Evolutionary conservation across 1,284 basidiomycete species (phyloP).

Genomic region (Hemileia vastatrix): DNA sequence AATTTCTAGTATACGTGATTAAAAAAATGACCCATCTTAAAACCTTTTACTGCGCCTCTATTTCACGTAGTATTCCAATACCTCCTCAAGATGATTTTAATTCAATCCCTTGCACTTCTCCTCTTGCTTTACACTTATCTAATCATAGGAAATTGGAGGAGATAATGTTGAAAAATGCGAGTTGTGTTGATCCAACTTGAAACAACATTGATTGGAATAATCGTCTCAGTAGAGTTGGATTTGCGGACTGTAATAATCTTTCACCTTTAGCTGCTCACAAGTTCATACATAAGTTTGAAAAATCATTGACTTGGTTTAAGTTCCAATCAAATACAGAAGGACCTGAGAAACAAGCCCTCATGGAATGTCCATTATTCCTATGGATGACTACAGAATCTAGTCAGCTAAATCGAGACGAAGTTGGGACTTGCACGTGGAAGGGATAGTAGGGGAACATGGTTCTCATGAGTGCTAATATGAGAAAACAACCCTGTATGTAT

Average conservation of each 20-base stretch:
- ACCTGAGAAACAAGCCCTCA: neutral
- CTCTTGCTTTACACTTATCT: neutral
- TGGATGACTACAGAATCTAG: too few relatives aligned
- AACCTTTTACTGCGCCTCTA: slow-evolving; percentile 1
- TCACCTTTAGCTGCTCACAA: neutral
- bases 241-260: neutral
- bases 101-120: neutral
- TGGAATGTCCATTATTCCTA: too few relatives aligned
- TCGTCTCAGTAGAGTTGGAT: neutral
- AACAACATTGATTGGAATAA: neutral
- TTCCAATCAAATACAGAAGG: too few relatives aligned
- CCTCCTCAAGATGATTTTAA: neutral
- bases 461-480: too few relatives aligned
- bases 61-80: neutral
- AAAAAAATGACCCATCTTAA: neutral
- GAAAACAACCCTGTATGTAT: too few relatives aligned
- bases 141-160: neutral
- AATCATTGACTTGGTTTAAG: neutral
- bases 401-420: too few relatives aligned
- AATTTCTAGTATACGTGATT: slow-evolving; percentile 1
- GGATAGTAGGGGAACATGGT: too few relatives aligned
- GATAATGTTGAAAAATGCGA: neutral
- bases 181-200: slow-evolving; percentile 7
- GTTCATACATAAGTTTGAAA: neutral
- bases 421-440: too few relatives aligned